These are phyloP conservation scores for Volvox reticuliferus DNA, from an alignment of 139 green algal genomes.

Conservation along the genomic window DNA sequence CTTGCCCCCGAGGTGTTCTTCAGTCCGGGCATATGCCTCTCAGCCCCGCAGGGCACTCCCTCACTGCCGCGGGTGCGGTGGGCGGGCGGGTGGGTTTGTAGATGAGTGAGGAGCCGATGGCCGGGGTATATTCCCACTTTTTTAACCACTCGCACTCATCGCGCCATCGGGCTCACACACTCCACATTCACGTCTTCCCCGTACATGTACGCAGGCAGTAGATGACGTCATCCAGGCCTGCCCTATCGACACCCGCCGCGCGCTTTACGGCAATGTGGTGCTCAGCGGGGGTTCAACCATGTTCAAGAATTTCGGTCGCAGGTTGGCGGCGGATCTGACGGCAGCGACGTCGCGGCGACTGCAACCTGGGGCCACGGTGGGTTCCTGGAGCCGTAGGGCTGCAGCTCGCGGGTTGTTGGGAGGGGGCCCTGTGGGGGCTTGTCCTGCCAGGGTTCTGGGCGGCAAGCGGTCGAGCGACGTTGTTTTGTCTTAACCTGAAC, in stretches of 20 bases:
- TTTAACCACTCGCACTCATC: background rate
- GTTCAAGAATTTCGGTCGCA: slow-evolving; percentile 82
- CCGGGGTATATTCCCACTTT: background rate
- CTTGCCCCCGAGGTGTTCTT: slow-evolving; percentile 88
- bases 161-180: background rate
- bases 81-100: background rate
- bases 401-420: too few relatives aligned
- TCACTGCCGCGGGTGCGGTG: slow-evolving; percentile 29
- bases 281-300: slow-evolving; percentile 81
- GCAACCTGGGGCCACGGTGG: slow-evolving; percentile 30
- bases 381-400: too few relatives aligned
- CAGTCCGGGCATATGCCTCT: slow-evolving; percentile 67
- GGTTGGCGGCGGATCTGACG: slow-evolving; percentile 66
- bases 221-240: slow-evolving; percentile 77
- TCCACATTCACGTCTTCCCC: background rate
- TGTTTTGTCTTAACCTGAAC: too few relatives aligned
- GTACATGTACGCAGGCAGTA: slow-evolving; percentile 62
- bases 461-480: too few relatives aligned
- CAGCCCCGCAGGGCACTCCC: slow-evolving; percentile 1
- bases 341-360: background rate
- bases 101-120: background rate
- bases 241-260: slow-evolving; percentile 86
- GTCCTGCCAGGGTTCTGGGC: too few relatives aligned
- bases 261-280: slow-evolving; percentile 81
- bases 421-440: too few relatives aligned